A percentile compares a stretch with the other conserved stretches of the same genome.
These are phyloP conservation scores for Ampelocalamus luodianensis DNA, from an alignment of 176 grass and related monocot genomes.

Conservation along the genomic window DNA sequence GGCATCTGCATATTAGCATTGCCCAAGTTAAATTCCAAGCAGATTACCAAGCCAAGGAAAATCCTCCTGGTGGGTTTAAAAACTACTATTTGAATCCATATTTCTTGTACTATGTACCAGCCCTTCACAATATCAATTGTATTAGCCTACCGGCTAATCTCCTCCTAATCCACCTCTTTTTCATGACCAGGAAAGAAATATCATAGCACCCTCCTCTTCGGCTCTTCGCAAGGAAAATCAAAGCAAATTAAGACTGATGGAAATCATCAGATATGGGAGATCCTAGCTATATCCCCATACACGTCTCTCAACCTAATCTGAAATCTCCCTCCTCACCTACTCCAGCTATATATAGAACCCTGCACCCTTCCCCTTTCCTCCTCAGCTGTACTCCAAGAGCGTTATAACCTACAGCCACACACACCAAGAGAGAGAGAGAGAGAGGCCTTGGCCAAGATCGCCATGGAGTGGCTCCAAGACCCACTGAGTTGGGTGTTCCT, in stretches of 20 bases:
- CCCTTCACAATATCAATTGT: background rate
- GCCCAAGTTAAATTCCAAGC: background rate
- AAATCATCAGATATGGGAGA: background rate
- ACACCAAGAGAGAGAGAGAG: background rate
- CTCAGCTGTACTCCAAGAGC: slow-evolving; percentile 54
- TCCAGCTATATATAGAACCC: slow-evolving; percentile 48
- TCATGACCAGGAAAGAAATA: too few species aligned
- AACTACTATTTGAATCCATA: background rate
- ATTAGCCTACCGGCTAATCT: background rate
- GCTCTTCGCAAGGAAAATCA: background rate
- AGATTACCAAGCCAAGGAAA: too few species aligned
- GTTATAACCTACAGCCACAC: background rate
- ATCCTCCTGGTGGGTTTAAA: too few species aligned
- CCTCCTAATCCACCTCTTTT: background rate
- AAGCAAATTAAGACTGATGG: background rate
- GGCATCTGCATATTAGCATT: background rate
- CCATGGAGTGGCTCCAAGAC: slow-evolving; percentile 71
- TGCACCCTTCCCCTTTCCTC: background rate
- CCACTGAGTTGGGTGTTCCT: slow-evolving; percentile 53
- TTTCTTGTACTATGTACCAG: background rate
- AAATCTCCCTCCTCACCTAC: slow-evolving; percentile 28
- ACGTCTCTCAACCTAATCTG: background rate
- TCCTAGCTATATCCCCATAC: too few species aligned
- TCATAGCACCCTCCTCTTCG: background rate
- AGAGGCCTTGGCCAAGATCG: background rate